Percentiles rank a stretch among this genome's conserved stretches.
Conservation (phyloP, 768 basidiomycete species). For the Russula dissimulans region DNA sequence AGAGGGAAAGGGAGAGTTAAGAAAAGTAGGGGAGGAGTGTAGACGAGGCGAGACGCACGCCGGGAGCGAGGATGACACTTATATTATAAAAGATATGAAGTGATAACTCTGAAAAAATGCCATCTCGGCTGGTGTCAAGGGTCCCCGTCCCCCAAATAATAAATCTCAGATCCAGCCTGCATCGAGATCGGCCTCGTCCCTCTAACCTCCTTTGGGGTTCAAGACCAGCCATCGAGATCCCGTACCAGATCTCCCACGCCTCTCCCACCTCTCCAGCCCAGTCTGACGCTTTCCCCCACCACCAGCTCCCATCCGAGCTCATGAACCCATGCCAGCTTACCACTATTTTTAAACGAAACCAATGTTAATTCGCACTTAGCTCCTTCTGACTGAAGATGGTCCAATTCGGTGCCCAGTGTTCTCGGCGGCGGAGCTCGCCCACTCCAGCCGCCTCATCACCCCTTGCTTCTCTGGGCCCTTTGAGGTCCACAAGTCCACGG, state of each 20-base stretch:
- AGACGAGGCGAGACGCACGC: constrained; percentile 3
- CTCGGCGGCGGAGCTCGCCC: constrained; percentile 2
- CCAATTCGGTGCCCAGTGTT: background rate
- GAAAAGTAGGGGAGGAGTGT: background rate
- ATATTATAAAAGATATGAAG: constrained; percentile 13
- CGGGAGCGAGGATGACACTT: constrained; percentile 6
- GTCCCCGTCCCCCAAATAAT: constrained; percentile 14
- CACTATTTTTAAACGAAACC: background rate
- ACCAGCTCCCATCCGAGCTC: background rate
- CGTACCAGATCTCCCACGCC: background rate
- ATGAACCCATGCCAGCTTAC: too few relatives aligned
- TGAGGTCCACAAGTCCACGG: constrained; percentile 12
- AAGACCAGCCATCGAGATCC: constrained; percentile 11
- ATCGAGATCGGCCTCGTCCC: constrained; percentile 19
- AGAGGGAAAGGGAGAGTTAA: constrained; percentile 14
- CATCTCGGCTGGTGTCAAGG: background rate
- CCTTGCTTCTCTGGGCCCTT: constrained; percentile 1
- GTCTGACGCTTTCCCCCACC: background rate
- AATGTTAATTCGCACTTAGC: background rate
- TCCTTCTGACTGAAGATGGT: background rate
- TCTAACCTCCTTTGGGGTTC: constrained; percentile 15
- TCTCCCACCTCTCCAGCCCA: background rate
- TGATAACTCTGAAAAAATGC: constrained; percentile 9
- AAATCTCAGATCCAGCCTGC: constrained; percentile 17
- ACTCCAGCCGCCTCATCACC: constrained; percentile 14